A percentile compares a stretch with the other conserved stretches of the same genome.
Conservation (phyloP, 805 yeast genomes). For the Hanseniaspora lachancei region DNA sequence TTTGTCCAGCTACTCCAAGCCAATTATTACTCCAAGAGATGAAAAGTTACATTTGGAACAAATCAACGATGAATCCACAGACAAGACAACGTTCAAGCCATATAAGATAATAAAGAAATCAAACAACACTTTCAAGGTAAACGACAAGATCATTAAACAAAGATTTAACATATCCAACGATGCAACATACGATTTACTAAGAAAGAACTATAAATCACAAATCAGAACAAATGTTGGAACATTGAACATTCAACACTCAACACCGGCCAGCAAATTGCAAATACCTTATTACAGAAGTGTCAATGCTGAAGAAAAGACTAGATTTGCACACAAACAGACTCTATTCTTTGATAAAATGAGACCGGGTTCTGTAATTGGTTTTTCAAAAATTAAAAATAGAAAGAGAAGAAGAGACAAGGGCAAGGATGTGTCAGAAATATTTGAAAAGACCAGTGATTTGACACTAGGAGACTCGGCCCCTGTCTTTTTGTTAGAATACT, state of each 20-base stretch:
- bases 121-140: constrained; percentile 26
- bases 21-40: constrained; percentile 69
- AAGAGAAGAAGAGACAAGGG: constrained; percentile 86
- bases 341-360: constrained; percentile 46
- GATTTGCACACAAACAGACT: constrained; percentile 66
- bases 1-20: constrained; percentile 22
- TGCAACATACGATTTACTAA: constrained; percentile 64
- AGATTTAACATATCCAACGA: constrained; percentile 84
- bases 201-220: constrained; percentile 78
- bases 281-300: constrained; percentile 81
- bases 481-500: constrained; percentile 69
- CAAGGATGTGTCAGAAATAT: constrained; percentile 61
- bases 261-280: constrained; percentile 76
- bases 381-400: constrained; percentile 60
- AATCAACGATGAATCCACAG: constrained; percentile 11
- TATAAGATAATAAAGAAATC: constrained; percentile 13
- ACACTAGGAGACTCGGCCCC: constrained; percentile 74
- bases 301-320: constrained; percentile 48
- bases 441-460: constrained; percentile 57
- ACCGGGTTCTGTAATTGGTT: constrained; percentile 64
- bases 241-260: constrained; percentile 77
- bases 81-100: constrained; percentile 3
- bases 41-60: constrained; percentile 51
- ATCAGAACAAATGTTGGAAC: constrained; percentile 88
- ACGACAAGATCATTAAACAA: constrained; percentile 28